Evolutionary conservation across 805 yeast species (phyloP).

Genomic region (Wickerhamomyces queroliae): DNA sequence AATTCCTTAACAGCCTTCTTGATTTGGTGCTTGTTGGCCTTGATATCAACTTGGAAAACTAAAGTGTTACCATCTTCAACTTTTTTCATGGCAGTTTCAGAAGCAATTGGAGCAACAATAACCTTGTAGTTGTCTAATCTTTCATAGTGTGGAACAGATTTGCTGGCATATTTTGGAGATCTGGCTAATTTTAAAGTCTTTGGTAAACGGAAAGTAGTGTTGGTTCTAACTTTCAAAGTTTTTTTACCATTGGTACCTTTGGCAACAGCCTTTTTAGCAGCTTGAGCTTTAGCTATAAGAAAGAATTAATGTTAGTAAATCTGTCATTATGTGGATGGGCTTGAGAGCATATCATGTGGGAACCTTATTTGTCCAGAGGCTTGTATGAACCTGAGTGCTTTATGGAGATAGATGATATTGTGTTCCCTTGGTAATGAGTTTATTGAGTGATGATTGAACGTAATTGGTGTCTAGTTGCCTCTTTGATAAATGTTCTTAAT

Average conservation of each 20-base stretch:
- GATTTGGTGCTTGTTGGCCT: constrained; percentile 98
- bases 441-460: no score
- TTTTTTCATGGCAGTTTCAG: constrained; percentile 99
- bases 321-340: constrained; percentile 12
- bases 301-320: constrained; percentile 14
- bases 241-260: constrained; percentile 94
- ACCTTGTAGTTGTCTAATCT: constrained; percentile 95
- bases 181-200: constrained; percentile 93
- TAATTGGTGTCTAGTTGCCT: no score
- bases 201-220: constrained; percentile 95
- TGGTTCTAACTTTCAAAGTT: constrained; percentile 89
- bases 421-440: no score
- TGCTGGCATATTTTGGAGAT: constrained; percentile 91
- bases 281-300: constrained; percentile 68
- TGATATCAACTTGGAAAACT: constrained; percentile 96
- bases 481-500: no score
- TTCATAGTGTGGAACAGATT: constrained; percentile 95
- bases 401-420: no score
- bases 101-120: constrained; percentile 90
- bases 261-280: constrained; percentile 98
- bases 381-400: no score
- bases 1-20: constrained; percentile 97
- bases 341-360: background rate
- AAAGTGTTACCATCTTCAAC: constrained; percentile 99
- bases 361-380: background rate